Base-by-base conservation (phyloP, 2,329 filamentous ascomycete genomes). In the Hymenoscyphus fraxineus region DNA sequence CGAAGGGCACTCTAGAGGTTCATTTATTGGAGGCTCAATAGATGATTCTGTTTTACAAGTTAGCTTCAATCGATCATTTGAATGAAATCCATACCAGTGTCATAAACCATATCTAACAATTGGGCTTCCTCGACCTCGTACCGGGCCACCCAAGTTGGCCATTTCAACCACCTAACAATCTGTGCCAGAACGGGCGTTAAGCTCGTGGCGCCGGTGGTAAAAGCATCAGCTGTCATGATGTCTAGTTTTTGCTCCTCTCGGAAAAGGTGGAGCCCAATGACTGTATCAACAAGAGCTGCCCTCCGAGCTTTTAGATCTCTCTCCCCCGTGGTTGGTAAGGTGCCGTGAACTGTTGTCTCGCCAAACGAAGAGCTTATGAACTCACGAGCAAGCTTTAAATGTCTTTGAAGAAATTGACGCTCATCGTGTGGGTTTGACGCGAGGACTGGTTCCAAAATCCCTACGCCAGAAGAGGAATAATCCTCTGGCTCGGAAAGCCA, bases 161-260 rank as follows among this genome's bases (percentile, higher is more conserved):
- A 97, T 9, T 86, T 85, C 31, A 99, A 80, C 93, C 94, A 98
- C 61, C 83, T 81, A 0, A 89, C 86, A 64, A 99, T 82, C 74
- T 97, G 94, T 57, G 89, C 88, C 55, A 98, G 79, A 1, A 97
- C 76, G 16, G 90, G 87, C n/a, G 86, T 85, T 27, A 98, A 77
- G 54, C 83, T 80, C 15, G 80, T 77, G 27, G 78, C 70, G 54
- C 81, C 78, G 22, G 76, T 76, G 58, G 74, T 76, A 12, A 80
- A 77, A n/a, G 77, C 75, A 67, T 84, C 81, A n/a, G 78, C 77
- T 56, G 81, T 80, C 62, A 80, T 78, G 3, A 88, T 84, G 66
- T 91, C 86, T 1, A 99, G 83, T 74, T 96, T 98, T 67, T 90
- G 83, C 75, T 99, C 95, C 75, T 99, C 94, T 0, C 90, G 83